Percentiles rank a stretch among this genome's conserved stretches.
Conservation (phyloP, 306 rosid species). For the Datisca glomerata region DNA sequence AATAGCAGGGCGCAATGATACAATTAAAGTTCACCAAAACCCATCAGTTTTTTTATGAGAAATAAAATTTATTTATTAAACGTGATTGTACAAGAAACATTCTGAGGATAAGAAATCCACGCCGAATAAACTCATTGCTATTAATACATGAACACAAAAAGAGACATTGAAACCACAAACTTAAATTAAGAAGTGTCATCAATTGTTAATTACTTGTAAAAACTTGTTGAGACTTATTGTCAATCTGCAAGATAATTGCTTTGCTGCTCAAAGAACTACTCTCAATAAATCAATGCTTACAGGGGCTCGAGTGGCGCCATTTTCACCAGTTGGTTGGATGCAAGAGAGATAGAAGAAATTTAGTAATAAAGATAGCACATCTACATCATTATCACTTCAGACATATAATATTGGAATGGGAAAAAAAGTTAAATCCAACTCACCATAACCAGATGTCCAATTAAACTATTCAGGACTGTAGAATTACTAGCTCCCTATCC, state of each 20-base stretch:
- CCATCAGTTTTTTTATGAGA: no score
- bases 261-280: conserved; percentile 83
- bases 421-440: conserved; percentile 17
- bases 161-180: no score
- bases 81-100: no score
- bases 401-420: not conserved
- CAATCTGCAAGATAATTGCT: conserved; percentile 85
- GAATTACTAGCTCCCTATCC: conserved; percentile 94
- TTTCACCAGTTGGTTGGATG: conserved; percentile 91
- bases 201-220: conserved; percentile 63
- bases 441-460: conserved; percentile 96
- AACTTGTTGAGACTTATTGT: conserved; percentile 91
- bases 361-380: no score
- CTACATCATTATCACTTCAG: no score
- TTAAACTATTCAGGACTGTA: conserved; percentile 84
- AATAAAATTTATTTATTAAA: no score
- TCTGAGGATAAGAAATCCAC: no score
- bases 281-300: conserved; percentile 81
- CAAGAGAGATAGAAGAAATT: conserved; percentile 2
- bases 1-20: not conserved
- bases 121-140: no score
- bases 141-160: not conserved
- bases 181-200: not conserved
- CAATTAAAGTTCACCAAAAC: not conserved
- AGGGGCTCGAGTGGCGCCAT: conserved; percentile 97